Evolutionary conservation across 2,329 filamentous ascomycete genomes (phyloP), one percentile per base, ranked within the genome.

Genomic region (Scorias spongiosa): DNA sequence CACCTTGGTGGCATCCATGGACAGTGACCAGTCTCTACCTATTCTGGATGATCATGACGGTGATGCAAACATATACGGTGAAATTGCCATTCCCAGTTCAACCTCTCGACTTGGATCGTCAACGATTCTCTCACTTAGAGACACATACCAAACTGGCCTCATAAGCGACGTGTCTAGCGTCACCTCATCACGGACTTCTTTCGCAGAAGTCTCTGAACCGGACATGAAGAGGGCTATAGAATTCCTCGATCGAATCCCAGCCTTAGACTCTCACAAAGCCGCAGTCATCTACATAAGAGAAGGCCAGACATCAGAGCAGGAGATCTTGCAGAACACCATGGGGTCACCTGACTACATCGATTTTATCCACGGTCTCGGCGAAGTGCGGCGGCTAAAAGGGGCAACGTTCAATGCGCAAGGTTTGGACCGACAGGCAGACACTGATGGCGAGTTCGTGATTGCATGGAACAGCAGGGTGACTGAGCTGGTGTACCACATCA

Each of bases 381-480:
- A 82, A 3, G 69, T 93, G 44, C 85, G 87, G 4, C 80, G 76
- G 44, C 70, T 98, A 26, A 81, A 87, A 54, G 84, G 80, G 17
- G 84, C 87, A 9, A 82, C 76, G 17, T 93, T 94, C 67, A 96
- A 98, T 56, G 87, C 88, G 0, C 89, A 95, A 56, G 91, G 91
- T 2, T 68, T 98, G 20, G 88, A 96, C 60, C 77, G 79, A 28
- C 72, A 78, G 48, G 75, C 80, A 52, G 80, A 89, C 55, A 71
- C 72, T 1, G 91, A 98, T 61, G 91, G 91, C 29, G 76, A 88
- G 55, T 86, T 83, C 61, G 86, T 88, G 0, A 88, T 89, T 58
- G 89, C 85, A 56, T 98, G 91, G 88, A 83, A 88, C 48, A 91
- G 96, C 60, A 76, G 88, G 38, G 86, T 95, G 45, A 91, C 88